Evolutionary conservation across 2,329 filamentous ascomycete species (phyloP), one percentile per base, ranked within the genome.

Genomic region (Neofusicoccum cordaticola): DNA sequence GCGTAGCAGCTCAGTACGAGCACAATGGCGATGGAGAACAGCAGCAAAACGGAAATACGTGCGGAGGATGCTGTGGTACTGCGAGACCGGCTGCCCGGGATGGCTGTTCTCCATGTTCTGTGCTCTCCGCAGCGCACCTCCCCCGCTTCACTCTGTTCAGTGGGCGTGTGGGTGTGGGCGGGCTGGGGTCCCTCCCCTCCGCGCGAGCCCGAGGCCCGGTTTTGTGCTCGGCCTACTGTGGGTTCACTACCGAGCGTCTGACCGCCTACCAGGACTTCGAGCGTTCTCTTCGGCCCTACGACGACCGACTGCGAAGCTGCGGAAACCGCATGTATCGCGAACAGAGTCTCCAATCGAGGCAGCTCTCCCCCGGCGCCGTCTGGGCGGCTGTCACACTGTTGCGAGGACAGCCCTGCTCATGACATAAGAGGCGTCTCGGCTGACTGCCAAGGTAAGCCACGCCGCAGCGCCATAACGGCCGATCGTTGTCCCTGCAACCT

Each of bases 401-500:
- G 39, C 22, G 39, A 44, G 13, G 22, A 34, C 41, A 37, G 56
- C 41, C 41, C 31, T 60, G 56, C 31, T 8, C 56, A 60, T 60
- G 56, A 60, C 56, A 45, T 47, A 47, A 47, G 56, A 44, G 56
- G 56, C 56, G 56, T 15, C 35, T 60, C 56, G 56, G 56, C 56
- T 60, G 41, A 47, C 31, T 22, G 56, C 56, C 56, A 60, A 60
- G 56, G 37, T 39, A 39, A 60, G 56, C 56, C 56, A 60, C 42
- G 56, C 56, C 56, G 56, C 56, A 60, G 35, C 22, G 42, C 56
- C 56, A 60, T 47, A 60, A 60, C 56, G 56, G 56, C 56, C 56
- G 56, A 60, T 60, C 56, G 56, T 47, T 39, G 56, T 60, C 56
- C 9, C 56, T 60, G 56, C 56, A 60, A 60, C 56, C 56, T 47